These are phyloP conservation scores for Mycena metata DNA, from an alignment of 768 basidiomycete genomes.

Conservation along the genomic window DNA sequence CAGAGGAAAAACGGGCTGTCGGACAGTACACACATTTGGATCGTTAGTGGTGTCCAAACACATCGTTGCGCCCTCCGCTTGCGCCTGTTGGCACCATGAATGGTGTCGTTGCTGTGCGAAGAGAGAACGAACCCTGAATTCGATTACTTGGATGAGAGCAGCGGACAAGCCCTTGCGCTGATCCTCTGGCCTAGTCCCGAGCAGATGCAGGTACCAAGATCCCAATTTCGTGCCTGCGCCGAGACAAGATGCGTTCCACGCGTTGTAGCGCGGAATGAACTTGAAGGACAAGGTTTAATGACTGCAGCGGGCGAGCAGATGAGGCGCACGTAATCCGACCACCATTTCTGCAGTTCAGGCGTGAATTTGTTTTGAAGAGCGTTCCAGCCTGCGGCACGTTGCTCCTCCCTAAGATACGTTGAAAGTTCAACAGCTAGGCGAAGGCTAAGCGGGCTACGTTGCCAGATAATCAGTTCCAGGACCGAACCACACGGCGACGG, in stretches of 20 bases:
- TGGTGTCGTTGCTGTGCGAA: background rate
- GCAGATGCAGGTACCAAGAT: slow-evolving; percentile 33
- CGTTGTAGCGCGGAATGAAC: slow-evolving; percentile 19
- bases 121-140: slow-evolving; percentile 20
- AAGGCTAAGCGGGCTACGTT: slow-evolving; percentile 18
- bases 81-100: slow-evolving; percentile 6
- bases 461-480: slow-evolving; percentile 27
- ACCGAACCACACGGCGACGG: slow-evolving; percentile 36
- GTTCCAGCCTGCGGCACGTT: slow-evolving; percentile 33
- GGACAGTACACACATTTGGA: slow-evolving; percentile 14
- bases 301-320: background rate
- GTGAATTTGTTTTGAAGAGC: slow-evolving; percentile 17
- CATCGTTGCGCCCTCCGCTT: slow-evolving; percentile 20
- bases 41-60: slow-evolving; percentile 33
- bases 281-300: background rate
- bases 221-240: slow-evolving; percentile 26
- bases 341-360: slow-evolving; percentile 31
- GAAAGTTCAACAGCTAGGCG: background rate
- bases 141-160: slow-evolving; percentile 31
- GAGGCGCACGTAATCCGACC: slow-evolving; percentile 30
- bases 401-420: slow-evolving; percentile 25
- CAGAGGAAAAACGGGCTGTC: background rate
- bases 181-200: slow-evolving; percentile 31
- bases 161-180: slow-evolving; percentile 33
- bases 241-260: slow-evolving; percentile 12